Base-by-base conservation (phyloP, 2,329 filamentous ascomycete species). In the Metarhizium sp. region DNA sequence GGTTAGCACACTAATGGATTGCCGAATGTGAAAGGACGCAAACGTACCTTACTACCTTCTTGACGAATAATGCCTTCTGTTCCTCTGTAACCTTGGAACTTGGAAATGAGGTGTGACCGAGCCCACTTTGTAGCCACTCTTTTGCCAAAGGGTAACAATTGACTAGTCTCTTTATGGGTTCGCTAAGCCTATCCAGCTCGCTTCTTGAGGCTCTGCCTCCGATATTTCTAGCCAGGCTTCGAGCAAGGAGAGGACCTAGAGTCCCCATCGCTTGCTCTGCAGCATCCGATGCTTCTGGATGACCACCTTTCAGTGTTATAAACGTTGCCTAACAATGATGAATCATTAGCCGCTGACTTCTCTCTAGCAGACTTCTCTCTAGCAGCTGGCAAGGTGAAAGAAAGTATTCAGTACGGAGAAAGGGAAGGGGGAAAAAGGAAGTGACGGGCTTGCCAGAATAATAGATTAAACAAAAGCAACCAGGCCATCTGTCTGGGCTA, bases 131-230 rank as follows among this genome's bases (percentile, higher is more conserved):
- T 1, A 90, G 73, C 85, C 86, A 88, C 34, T 68, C 67, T 61
- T 80, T 82, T 4, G 84, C 75, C 54, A 75, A 72, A 0, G 77
- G 71, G 56, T 85, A 77, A 38, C 78, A 73, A 42, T 74, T 75
- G 1, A 87, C 75, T 25, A 91, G 73, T 64, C 84, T 88, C 70
- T 86, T 88, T 4, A 91, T 72, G 2, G 86, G 87, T 57, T 89
- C 86, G 54, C 80, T 80, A 6, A 91, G 71, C 61, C 80, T 84
- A 61, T 90, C 87, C 0, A 92, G 73, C 63, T 92, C 87, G 60
- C 84, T 88, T 43, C 88, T 79, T 2, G 83, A 79, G 4, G 84
- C 86, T 54, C 80, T 79, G 1, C 88, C 88, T 6, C 83, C 81
- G 40, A 90, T 77, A 57, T 89, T 88, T 56, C 78, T 75, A 2